Base-by-base conservation (phyloP, 805 yeast species). In the Sugiyamaella qingdaonensis region DNA sequence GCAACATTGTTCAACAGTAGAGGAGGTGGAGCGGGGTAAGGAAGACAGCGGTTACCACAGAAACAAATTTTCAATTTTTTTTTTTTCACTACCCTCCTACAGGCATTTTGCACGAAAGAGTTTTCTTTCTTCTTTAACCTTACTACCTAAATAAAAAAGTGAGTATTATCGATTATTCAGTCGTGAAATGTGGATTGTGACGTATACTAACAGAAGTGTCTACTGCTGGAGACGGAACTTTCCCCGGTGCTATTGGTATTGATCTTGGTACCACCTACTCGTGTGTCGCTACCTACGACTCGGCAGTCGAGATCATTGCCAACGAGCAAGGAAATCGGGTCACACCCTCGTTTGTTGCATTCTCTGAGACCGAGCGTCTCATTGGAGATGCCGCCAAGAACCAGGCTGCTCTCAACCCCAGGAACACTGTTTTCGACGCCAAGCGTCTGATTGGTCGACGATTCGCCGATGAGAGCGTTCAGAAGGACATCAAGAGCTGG, bases 191-290 rank as follows among this genome's bases (percentile, higher is more conserved):
- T n/a, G 4, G 8, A 4, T n/a, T 34, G 37, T 9, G 8, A 5
- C 3, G 39, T n/a, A 48, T n/a, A 48, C 44, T 31, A 33, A 34
- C 16, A 53, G 36, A 52, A 54, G 58, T 60, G 63, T 62, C 70
- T 55, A 54, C 66, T 60, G 67, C 67, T 55, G 65, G 66, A 85
- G 97, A 90, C 83, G 96, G 96, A 86, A 94, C 90, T 80, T 90
- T 87, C 86, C 94, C 91, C 84, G 97, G 97, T 86, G 94, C 94
- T 78, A 87, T 89, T 74, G 99, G 99, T 86, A 92, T 92, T 85
- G 98, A 91, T 82, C 81, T 88, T 77, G 95, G 95, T 83, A 88
- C 95, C 68, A 89, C 96, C 55, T 89, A 89, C 78, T 89, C 96
- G 49, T 90, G 97, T 83, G 97, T 90, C 59, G 97, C 96, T 65